Evolutionary conservation across 1,139 yeast genomes (phyloP).

Genomic region (Saccharomyces uvarum): DNA sequence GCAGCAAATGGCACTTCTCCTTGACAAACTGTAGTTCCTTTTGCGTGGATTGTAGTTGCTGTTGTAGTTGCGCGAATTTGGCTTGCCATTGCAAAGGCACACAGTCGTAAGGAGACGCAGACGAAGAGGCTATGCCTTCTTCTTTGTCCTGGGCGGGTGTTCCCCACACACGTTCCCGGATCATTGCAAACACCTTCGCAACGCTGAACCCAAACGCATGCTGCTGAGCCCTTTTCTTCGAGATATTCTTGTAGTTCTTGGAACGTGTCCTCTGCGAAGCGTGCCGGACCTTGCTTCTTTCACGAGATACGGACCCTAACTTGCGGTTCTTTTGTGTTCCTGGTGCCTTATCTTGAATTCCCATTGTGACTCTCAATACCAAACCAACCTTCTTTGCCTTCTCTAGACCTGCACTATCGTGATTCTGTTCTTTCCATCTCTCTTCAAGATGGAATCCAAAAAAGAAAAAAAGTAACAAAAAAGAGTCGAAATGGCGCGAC

Average conservation of each 20-base stretch:
- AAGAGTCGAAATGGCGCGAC: background rate
- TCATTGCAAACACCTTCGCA: background rate
- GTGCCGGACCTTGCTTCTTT: background rate
- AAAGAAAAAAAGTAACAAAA: background rate
- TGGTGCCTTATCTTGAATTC: background rate
- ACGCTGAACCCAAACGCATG: background rate
- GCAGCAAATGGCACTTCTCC: constrained; percentile 27
- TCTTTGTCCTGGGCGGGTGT: background rate
- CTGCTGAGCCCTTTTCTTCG: constrained; percentile 5
- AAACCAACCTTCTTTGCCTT: background rate
- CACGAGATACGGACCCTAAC: background rate
- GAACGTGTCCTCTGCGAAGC: background rate
- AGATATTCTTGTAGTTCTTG: constrained; percentile 2
- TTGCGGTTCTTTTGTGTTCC: background rate
- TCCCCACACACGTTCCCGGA: background rate
- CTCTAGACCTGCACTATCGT: background rate
- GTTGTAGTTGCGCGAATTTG: constrained; percentile 47
- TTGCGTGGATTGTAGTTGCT: constrained; percentile 52
- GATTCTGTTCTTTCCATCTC: background rate
- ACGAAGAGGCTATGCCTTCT: background rate
- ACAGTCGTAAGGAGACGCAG: constrained; percentile 11
- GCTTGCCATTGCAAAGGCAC: constrained; percentile 19
- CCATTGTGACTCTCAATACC: background rate
- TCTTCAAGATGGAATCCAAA: background rate
- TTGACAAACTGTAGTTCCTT: constrained; percentile 44